Evolutionary conservation across 495 filamentous ascomycete genomes (phyloP).

Genomic region (Jackrogersella minutella): DNA sequence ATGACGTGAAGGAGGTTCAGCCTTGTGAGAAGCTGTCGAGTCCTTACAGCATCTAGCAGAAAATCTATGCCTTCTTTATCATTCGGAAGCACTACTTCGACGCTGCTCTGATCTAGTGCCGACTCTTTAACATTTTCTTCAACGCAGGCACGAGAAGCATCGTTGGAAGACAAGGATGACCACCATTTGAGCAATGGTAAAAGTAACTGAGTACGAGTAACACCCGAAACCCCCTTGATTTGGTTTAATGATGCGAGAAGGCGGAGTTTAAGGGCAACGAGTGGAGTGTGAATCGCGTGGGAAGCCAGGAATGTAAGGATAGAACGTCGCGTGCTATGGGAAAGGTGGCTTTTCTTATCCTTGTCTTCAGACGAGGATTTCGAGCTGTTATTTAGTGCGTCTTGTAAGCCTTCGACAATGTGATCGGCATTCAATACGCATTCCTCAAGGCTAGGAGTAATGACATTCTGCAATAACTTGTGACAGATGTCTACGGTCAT

Average conservation of each 20-base stretch:
- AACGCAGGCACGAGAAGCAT: conserved; percentile 46
- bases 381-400: conserved; percentile 59
- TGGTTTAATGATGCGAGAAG: conserved; percentile 76
- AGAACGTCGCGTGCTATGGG: conserved; percentile 68
- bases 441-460: conserved; percentile 81
- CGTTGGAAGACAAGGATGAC: conserved; percentile 57
- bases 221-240: conserved; percentile 70
- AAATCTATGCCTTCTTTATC: conserved; percentile 71
- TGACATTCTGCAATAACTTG: conserved; percentile 67
- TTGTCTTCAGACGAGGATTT: conserved; percentile 46
- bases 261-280: conserved; percentile 69
- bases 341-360: conserved; percentile 62
- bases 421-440: conserved; percentile 77
- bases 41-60: conserved; percentile 63
- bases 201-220: conserved; percentile 72
- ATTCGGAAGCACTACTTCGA: conserved; percentile 69
- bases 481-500: conserved; percentile 64
- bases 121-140: conserved; percentile 67
- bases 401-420: conserved; percentile 66
- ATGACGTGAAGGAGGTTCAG: conserved; percentile 64
- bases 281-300: conserved; percentile 72
- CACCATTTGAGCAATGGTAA: conserved; percentile 74
- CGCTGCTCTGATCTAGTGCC: conserved; percentile 66
- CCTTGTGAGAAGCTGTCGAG: conserved; percentile 52
- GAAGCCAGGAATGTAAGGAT: conserved; percentile 77